Base-by-base conservation (phyloP, 352 stramenopile genomes). In the Lagenidium giganteum region DNA sequence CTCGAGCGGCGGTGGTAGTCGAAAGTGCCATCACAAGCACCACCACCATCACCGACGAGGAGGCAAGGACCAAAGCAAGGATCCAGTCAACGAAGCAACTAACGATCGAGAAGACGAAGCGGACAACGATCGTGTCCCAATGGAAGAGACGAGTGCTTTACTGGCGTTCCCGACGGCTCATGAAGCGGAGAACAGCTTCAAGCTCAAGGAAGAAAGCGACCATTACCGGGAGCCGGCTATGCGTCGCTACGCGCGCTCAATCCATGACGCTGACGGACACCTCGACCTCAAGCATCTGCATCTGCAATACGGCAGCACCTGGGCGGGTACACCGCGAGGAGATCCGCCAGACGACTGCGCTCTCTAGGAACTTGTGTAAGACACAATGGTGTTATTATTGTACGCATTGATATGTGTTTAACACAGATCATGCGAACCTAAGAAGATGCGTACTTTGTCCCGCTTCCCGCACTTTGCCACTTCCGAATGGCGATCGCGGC, bases 201-300 rank as follows among this genome's bases (percentile, higher is more conserved):
- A 74, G 11, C 54, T 49, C 27, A 31, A 37, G 20, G 63, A 83
- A 23, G 77, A 79, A 39, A 87, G 72, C 51, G 75, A 91, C 33
- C 35, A 79, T 42, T 91, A 91, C 42, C 70, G 78, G 33, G 78
- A 85, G 28, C 78, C 78, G 25, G 75, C 78, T 17, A 59, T 90
- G 23, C 72, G 78, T 14, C 58, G 64, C 32, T 56, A 55, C 33
- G 46, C 13, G 12, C 47, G 33, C 21, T 22, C 29, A 18, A 45
- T 51, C 16, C 32, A 24, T 14, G 42, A 33, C 28, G 23, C 47
- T 13, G 50, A 58, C 27, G 46, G 42, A 26, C 26, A 43, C 16
- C 27, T 47, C 34, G 39, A 30, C 8, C 22, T 33, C 14, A 18
- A 11, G 20, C n/a, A n/a, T n/a, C n/a, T n/a, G n/a, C n/a, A n/a